phyloP scores from a whole-genome alignment of 345 rosid species.

The Lenwebbia sp. region DNA sequence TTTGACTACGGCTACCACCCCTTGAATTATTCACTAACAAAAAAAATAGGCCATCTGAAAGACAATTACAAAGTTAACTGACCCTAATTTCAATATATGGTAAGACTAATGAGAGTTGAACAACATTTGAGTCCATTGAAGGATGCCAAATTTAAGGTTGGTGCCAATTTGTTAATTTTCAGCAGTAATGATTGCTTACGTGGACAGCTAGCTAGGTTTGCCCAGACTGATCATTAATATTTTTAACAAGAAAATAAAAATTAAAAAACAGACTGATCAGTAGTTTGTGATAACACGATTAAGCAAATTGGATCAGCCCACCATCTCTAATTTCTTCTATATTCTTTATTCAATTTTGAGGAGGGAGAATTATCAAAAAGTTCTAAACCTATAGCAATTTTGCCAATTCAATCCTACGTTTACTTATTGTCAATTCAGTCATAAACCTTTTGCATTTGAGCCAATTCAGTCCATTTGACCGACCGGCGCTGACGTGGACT shows the following conservation, averaged over 20 bases:
- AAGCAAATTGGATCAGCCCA: not conserved
- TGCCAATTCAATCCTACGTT: too few relatives aligned
- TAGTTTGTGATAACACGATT: not conserved
- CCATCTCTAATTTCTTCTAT: not conserved
- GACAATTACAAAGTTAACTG: not conserved
- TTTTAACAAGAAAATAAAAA: not conserved
- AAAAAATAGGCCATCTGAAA: fast-evolving
- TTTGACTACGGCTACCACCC: not conserved
- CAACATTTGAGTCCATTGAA: fast-evolving
- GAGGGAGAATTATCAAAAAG: too few relatives aligned
- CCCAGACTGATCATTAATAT: not conserved
- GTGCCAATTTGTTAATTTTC: not conserved
- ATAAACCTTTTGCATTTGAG: too few relatives aligned
- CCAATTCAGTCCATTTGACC: too few relatives aligned
- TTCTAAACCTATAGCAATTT: too few relatives aligned
- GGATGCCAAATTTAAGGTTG: not conserved
- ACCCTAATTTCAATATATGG: not conserved
- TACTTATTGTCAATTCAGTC: too few relatives aligned
- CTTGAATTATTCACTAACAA: not conserved
- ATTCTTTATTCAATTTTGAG: not conserved
- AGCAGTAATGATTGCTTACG: not conserved
- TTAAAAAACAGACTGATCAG: not conserved
- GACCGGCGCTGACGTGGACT: too few relatives aligned
- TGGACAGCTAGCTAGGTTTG: not conserved
- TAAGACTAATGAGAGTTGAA: not conserved